Evolutionary conservation across 2,329 filamentous ascomycete genomes (phyloP).

Genomic region (Penicillium polonicum): DNA sequence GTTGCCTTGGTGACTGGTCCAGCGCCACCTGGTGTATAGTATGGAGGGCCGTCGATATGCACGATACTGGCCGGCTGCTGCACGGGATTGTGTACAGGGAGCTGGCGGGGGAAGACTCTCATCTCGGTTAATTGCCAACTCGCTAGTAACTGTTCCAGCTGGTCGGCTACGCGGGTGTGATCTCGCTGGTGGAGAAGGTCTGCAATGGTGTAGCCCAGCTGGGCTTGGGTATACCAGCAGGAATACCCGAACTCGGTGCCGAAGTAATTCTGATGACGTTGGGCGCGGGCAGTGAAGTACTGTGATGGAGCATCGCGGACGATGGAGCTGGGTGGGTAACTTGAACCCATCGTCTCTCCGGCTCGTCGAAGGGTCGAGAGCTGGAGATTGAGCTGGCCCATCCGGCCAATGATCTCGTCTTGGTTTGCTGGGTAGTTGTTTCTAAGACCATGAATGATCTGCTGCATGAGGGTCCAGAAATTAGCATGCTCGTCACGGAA

Average conservation of each 20-base stretch:
- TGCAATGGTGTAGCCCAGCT: neutral
- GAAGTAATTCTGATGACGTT: conserved; percentile 3
- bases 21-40: neutral
- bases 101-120: neutral
- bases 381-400: neutral
- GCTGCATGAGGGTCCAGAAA: neutral
- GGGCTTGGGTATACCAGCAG: conserved; percentile 5
- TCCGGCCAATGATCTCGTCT: neutral
- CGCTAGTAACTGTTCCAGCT: neutral
- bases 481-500: neutral
- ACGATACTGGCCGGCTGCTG: neutral
- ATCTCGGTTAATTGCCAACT: neutral
- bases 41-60: neutral
- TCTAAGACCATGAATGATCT: neutral
- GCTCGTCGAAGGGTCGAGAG: neutral
- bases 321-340: neutral
- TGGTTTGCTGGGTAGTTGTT: neutral
- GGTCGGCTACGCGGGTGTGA: neutral
- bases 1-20: neutral
- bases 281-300: neutral
- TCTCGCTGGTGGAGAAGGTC: neutral
- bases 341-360: neutral
- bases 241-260: conserved; percentile 2
- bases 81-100: neutral
- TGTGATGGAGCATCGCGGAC: neutral